Evolutionary conservation across 2,329 filamentous ascomycete genomes (phyloP).

Genomic region (Chrysosporium keratinophilum): DNA sequence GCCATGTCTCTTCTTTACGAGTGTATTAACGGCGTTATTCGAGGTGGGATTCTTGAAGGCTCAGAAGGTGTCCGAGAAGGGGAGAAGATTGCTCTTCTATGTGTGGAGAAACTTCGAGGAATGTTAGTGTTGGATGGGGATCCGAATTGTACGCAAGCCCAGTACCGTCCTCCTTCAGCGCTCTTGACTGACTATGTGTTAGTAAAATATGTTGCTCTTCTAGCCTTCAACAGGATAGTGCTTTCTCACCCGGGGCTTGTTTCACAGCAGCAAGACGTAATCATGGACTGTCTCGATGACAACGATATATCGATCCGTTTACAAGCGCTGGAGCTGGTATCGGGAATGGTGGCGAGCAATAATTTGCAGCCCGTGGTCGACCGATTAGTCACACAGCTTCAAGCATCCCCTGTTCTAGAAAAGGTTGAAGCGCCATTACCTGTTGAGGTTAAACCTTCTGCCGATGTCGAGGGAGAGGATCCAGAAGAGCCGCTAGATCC

Average conservation of each 20-base stretch:
- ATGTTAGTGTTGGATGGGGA: constrained; percentile 93
- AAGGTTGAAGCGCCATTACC: constrained; percentile 32
- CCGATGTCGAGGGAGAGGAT: constrained; percentile 49
- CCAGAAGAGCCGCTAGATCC: constrained; percentile 46
- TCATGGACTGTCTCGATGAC: constrained; percentile 91
- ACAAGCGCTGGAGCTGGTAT: constrained; percentile 80
- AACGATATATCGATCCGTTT: constrained; percentile 91
- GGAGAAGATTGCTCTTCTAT: constrained; percentile 84
- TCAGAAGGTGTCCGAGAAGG: constrained; percentile 69
- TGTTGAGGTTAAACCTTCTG: constrained; percentile 39
- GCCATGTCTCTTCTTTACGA: constrained; percentile 98
- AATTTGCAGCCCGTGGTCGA: constrained; percentile 77
- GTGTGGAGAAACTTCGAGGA: constrained; percentile 81
- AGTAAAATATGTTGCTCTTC: constrained; percentile 95
- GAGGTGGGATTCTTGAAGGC: constrained; percentile 82
- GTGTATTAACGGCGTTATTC: constrained; percentile 96
- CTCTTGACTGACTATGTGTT: constrained; percentile 14
- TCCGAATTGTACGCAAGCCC: constrained; percentile 62
- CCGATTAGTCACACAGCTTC: constrained; percentile 74
- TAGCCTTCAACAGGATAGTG: constrained; percentile 94
- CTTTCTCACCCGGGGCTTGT: constrained; percentile 79
- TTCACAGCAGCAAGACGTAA: constrained; percentile 87
- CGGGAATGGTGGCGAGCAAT: constrained; percentile 84
- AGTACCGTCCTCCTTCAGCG: not conserved
- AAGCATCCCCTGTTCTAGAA: constrained; percentile 51